Conservation (phyloP, 2,329 filamentous ascomycete genomes). For the Fusarium chlamydosporum region DNA sequence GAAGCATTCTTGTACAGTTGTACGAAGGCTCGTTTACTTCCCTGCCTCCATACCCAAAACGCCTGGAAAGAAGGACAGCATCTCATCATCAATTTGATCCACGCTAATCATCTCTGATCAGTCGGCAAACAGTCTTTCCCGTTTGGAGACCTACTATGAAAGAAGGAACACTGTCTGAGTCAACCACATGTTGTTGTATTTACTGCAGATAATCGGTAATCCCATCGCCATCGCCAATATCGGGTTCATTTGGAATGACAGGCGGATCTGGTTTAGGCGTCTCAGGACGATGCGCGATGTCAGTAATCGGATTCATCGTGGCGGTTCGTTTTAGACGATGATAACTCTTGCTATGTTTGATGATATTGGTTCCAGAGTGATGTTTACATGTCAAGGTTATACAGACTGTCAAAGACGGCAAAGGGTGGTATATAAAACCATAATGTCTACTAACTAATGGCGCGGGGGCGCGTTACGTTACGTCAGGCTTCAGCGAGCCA, state of each 20-base stretch:
- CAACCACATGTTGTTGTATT: conserved; percentile 1
- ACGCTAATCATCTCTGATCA: conserved; percentile 36
- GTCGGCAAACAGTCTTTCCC: conserved; percentile 15
- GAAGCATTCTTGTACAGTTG: neutral
- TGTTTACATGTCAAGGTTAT: conserved; percentile 9
- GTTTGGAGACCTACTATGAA: conserved; percentile 27
- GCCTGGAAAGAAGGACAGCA: conserved; percentile 13
- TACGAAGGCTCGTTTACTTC: neutral
- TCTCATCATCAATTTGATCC: conserved; percentile 18
- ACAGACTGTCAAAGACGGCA: neutral
- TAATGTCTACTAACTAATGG: conserved; percentile 19
- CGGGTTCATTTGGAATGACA: conserved; percentile 51
- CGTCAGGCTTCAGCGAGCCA: conserved; percentile 36
- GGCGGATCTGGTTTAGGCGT: conserved; percentile 53
- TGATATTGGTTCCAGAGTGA: neutral
- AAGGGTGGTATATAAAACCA: conserved; percentile 30
- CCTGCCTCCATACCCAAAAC: conserved; percentile 15
- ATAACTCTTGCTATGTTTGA: neutral
- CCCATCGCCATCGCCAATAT: conserved; percentile 52
- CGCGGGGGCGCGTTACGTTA: conserved; percentile 37
- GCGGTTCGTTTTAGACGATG: neutral
- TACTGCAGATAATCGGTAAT: conserved; percentile 49
- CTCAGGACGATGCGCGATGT: conserved; percentile 50
- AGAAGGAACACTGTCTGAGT: neutral
- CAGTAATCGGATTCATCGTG: conserved; percentile 27